These are phyloP conservation scores for Anaeromyces robustus DNA, from an alignment of 192 early-diverging fungal genomes.

Conservation along the genomic window DNA sequence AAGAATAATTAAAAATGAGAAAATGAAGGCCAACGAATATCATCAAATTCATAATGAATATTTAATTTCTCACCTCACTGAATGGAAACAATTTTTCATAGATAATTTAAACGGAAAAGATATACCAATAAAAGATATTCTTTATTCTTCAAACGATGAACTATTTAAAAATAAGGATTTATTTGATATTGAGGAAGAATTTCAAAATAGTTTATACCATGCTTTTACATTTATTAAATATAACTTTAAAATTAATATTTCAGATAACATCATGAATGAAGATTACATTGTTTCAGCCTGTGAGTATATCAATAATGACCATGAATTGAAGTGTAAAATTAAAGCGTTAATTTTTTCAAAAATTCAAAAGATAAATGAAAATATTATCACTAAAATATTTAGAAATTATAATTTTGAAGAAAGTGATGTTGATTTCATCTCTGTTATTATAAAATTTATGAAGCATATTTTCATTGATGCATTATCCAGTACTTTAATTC, in stretches of 20 bases:
- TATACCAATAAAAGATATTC: not conserved
- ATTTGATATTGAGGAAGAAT: not conserved
- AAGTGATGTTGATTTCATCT: not conserved
- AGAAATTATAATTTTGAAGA: not conserved
- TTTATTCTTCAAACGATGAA: not conserved
- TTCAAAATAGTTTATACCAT: not conserved
- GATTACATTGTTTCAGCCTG: not conserved
- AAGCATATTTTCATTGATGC: not conserved
- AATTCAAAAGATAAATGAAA: not conserved
- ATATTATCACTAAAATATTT: not conserved
- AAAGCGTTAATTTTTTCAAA: not conserved
- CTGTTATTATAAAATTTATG: not conserved
- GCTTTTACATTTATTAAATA: not conserved
- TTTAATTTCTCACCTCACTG: not conserved
- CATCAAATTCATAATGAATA: not conserved
- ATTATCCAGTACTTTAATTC: not conserved
- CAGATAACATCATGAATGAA: not conserved
- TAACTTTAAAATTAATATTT: not conserved
- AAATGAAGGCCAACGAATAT: not conserved
- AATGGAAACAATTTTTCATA: not conserved
- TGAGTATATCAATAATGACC: not conserved
- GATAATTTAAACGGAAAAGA: not conserved
- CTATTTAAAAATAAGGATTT: not conserved
- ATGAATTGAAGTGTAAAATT: not conserved
- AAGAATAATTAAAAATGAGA: not conserved